Base-by-base conservation (phyloP, 345 rosid genomes). In the Mallotus nudiflorus region DNA sequence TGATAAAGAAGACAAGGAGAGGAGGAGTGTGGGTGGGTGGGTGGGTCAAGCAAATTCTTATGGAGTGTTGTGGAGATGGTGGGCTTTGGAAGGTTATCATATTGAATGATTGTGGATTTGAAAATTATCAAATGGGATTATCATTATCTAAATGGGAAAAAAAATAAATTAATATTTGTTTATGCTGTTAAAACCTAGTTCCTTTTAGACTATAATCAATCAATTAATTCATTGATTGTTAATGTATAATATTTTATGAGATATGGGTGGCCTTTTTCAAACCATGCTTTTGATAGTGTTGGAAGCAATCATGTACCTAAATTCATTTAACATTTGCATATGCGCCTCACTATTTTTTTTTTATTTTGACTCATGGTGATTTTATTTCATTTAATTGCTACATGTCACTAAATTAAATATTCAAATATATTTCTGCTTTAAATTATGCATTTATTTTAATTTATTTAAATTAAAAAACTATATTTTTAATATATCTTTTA, bases 81-180 rank as follows among this genome's bases (percentile, higher is more conserved):
- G 46, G 14, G 80, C 39, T 48, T 48, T 39, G 68, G 77, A 65
- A 72, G 76, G 61, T 63, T 68, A n/a, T 45, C 80, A 35, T 72
- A 59, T 66, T 70, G 48, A 73, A 81, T 84, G 65, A 81, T 84
- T 68, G 68, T 40, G 14, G 52, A 75, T 73, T 77, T 82, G 88
- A 86, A 42, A 42, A 82, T 73, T 71, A 69, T 59, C 55, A 33
- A 73, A 22, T 67, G 75, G 57, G 72, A 40, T 68, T 20, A 64
- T 69, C 65, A 79, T 80, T 24, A 18, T 37, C 60, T 33, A 40
- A 60, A 77, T 73, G 75, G 84, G 67, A 66, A 62, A n/a, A n/a
- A n/a, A n/a, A 27, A 55, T 22, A 8, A 6, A 25, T 31, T 68
- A 12, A 1, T 62, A 0, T 19, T 29, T 1, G 37, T 57, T 62